Evolutionary conservation across 306 rosid genomes (phyloP).

Genomic region (Dalbergia oliveri): DNA sequence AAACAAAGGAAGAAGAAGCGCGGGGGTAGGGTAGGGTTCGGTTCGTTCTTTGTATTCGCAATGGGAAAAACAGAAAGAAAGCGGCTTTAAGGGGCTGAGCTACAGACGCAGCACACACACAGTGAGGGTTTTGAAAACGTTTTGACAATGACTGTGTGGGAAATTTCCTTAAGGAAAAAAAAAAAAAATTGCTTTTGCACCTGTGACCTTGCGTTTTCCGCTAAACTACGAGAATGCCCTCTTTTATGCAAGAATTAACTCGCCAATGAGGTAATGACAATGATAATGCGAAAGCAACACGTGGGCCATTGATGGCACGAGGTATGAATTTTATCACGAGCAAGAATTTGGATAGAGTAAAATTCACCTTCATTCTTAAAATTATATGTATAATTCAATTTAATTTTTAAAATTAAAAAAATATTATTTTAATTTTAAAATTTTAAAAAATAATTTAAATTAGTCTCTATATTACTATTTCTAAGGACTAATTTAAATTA

Average conservation of each 20-base stretch:
- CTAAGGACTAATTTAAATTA: too few species aligned
- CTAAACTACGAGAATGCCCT: slow-evolving; percentile 34
- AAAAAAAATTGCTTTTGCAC: background rate
- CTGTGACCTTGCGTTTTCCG: background rate
- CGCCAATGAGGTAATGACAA: too few species aligned
- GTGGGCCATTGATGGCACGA: too few species aligned
- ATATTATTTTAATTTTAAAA: too few species aligned
- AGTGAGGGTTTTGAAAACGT: slow-evolving; percentile 58
- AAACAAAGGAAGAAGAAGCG: slow-evolving; percentile 44
- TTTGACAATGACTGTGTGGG: slow-evolving; percentile 47
- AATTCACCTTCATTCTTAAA: too few species aligned
- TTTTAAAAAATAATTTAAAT: too few species aligned
- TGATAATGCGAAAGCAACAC: too few species aligned
- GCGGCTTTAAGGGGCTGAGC: slow-evolving; percentile 45
- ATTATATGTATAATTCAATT: too few species aligned
- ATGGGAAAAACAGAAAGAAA: slow-evolving; percentile 36
- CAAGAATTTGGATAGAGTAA: too few species aligned
- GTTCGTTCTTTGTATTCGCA: slow-evolving; percentile 48
- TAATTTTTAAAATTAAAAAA: too few species aligned
- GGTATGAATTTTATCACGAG: too few species aligned
- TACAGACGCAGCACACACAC: background rate
- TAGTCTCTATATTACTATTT: too few species aligned
- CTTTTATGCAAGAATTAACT: background rate
- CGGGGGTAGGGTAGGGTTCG: slow-evolving; percentile 51
- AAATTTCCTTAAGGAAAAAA: background rate